Evolutionary conservation across 2,329 filamentous ascomycete species (phyloP).

Genomic region (Scedosporium dehoogii): DNA sequence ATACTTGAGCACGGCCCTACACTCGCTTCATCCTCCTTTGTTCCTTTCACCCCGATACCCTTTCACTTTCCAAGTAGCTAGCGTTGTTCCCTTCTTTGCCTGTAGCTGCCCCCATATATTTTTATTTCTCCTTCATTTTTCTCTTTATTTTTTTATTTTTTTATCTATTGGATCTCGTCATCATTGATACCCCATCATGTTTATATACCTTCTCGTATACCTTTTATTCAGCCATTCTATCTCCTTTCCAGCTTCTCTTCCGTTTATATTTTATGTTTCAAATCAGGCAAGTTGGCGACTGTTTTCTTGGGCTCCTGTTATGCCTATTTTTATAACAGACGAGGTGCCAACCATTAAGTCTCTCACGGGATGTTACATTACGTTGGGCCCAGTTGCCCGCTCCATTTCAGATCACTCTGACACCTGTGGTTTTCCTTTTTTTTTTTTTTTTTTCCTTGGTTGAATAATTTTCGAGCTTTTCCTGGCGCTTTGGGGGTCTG

Average conservation of each 20-base stretch:
- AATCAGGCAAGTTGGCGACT: background rate
- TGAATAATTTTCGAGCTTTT: background rate
- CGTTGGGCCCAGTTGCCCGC: background rate
- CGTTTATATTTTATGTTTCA: background rate
- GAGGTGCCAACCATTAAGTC: background rate
- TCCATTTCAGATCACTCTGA: background rate
- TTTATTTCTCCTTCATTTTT: background rate
- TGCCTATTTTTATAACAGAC: background rate
- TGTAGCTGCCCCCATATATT: too few relatives aligned
- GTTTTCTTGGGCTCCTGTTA: background rate
- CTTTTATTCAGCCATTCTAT: background rate
- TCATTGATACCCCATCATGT: background rate
- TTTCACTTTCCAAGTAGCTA: too few relatives aligned
- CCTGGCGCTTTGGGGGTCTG: background rate
- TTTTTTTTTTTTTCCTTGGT: too few relatives aligned
- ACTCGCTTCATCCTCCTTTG: slow-evolving; percentile 7
- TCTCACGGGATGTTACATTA: background rate
- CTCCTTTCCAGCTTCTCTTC: background rate
- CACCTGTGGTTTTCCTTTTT: background rate
- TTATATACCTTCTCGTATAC: background rate
- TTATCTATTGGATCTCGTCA: background rate
- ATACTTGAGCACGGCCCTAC: background rate
- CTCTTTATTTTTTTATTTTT: slow-evolving; percentile 5
- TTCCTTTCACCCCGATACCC: too few relatives aligned
- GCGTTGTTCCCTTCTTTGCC: too few relatives aligned